Evolutionary conservation across 202 grass and related monocot species (phyloP).

Genomic region (Panicum virgatum): DNA sequence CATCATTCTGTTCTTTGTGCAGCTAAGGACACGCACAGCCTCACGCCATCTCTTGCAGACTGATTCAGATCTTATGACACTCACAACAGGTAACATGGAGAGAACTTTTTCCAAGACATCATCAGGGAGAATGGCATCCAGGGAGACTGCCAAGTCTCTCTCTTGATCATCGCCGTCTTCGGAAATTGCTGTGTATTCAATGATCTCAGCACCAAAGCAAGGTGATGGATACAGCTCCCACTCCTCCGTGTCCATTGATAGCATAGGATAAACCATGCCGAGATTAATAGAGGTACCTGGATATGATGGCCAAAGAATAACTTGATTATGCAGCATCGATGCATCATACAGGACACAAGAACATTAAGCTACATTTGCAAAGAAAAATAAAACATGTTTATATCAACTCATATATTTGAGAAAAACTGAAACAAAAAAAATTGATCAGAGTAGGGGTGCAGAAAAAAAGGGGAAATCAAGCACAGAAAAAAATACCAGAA

Average conservation of each 20-base stretch:
- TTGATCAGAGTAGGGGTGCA: neutral
- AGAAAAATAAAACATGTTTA: neutral
- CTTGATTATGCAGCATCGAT: no score
- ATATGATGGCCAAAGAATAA: neutral
- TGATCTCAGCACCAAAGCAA: neutral
- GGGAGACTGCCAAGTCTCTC: constrained; percentile 12
- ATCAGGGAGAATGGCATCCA: constrained; percentile 45
- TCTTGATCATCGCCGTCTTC: neutral
- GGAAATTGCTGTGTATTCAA: neutral
- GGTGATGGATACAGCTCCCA: constrained; percentile 26
- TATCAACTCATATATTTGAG: neutral
- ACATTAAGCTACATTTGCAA: neutral
- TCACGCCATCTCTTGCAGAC: constrained; percentile 70
- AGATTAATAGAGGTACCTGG: neutral
- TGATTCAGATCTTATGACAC: constrained; percentile 42
- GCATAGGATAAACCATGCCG: neutral
- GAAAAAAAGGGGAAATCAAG: neutral
- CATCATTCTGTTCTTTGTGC: constrained; percentile 38
- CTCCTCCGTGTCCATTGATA: constrained; percentile 10
- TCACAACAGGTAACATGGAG: constrained; percentile 47
- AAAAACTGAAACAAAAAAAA: neutral
- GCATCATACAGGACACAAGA: neutral
- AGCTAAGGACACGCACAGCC: constrained; percentile 47
- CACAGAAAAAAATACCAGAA: neutral
- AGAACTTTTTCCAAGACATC: constrained; percentile 61